Conservation (phyloP, 192 early-diverging fungal species). For the Umbelopsis ramanniana region DNA sequence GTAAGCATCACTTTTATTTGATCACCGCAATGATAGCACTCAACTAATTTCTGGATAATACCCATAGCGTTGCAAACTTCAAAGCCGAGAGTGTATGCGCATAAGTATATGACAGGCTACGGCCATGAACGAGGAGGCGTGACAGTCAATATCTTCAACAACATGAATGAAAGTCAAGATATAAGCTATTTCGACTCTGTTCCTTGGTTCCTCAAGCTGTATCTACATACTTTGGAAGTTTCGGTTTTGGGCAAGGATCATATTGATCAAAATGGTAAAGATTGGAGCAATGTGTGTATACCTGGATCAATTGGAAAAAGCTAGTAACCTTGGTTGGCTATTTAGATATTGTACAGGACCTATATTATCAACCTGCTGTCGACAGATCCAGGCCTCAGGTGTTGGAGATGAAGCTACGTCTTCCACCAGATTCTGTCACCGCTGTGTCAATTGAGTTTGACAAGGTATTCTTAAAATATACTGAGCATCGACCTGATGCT, state of each 20-base stretch:
- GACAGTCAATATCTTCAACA: conserved; percentile 74
- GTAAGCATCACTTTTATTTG: conserved; percentile 38
- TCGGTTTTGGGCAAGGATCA: conserved; percentile 40
- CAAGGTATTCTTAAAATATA: conserved; percentile 92
- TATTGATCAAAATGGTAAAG: conserved; percentile 20
- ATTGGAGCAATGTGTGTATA: not conserved
- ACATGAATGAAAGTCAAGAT: conserved; percentile 40
- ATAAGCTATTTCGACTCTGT: conserved; percentile 77
- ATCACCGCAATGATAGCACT: not conserved
- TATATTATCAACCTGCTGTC: conserved; percentile 77
- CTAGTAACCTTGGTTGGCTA: not conserved
- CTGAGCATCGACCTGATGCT: conserved; percentile 95
- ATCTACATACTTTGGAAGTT: conserved; percentile 84
- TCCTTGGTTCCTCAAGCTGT: conserved; percentile 93
- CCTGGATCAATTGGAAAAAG: not conserved
- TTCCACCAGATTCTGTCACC: conserved; percentile 74
- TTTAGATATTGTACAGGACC: conserved; percentile 53
- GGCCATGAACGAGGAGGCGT: conserved; percentile 89
- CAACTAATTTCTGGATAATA: not conserved
- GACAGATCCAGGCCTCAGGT: conserved; percentile 82
- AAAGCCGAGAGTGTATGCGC: conserved; percentile 52
- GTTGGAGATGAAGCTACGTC: conserved; percentile 68
- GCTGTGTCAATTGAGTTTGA: conserved; percentile 83
- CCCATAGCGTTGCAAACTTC: conserved; percentile 35
- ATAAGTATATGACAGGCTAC: conserved; percentile 74